Base-by-base conservation (phyloP, 805 yeast species). In the Myxozyma melibiosi region DNA sequence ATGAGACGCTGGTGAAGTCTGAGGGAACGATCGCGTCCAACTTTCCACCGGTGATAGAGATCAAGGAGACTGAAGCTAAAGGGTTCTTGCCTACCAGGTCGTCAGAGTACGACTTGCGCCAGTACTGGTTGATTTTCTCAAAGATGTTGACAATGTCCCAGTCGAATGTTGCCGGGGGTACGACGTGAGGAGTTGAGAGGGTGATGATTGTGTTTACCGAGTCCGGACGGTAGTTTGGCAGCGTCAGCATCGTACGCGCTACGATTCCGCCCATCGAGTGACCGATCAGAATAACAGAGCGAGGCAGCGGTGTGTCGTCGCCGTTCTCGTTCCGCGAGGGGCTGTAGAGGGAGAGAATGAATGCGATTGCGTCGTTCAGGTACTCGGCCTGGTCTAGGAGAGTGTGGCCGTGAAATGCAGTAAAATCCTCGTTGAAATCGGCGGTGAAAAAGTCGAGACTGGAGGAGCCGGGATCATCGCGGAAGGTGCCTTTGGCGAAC, bases 231-330 rank as follows among this genome's bases (percentile, higher is more conserved):
- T 89, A 90, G 67, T 90, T 91, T 0, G 90, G 86, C 51, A 92
- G 73, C 0, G 95, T 84, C 7, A 88, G 78, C 82, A 91, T 82
- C 0, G 89, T 84, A 57, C 98, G 78, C 2, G 96, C 86, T 0
- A 94, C 98, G n/a, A 92, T 81, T 2, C 99, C 99, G 40, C 99
- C 99, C 99, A 92, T 92, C 0, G 98, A 92, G 73, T 92, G 99
- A 1, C 90, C 97, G 0, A 92, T 64, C 0, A 92, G 69, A 0
- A 92, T 81, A 1, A 92, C 96, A 0, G 96, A 86, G 24, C 72
- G 70, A 0, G 94, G 92, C 2, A 31, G 41, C 9, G 64, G 61
- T 7, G 40, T 25, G 18, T 53, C 61, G 22, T 39, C 49, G 39
- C 46, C 51, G 70, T 67, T 22, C 69, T 70, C 9, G 74, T 43